Conservation (phyloP, 345 rosid species). For the Lenwebbia sp. region DNA sequence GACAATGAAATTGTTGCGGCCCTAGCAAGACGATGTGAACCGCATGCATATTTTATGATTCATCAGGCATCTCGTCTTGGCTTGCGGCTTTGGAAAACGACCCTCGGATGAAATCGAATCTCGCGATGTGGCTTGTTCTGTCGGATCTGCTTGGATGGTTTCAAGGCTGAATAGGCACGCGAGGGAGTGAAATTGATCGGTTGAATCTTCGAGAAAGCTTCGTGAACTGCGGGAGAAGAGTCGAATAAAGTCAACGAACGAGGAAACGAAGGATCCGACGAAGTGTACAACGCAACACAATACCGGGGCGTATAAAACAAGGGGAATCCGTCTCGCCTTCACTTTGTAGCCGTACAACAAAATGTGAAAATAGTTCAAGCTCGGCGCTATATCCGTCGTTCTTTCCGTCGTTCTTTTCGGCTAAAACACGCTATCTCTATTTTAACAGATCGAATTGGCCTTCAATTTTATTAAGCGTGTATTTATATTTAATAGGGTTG, state of each 20-base stretch:
- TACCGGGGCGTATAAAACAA: no score
- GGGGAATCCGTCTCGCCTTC: no score
- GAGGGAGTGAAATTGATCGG: neutral
- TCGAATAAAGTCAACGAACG: no score
- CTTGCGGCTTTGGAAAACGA: neutral
- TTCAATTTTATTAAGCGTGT: neutral
- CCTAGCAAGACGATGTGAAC: no score
- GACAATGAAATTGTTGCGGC: no score
- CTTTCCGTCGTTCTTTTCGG: fast-evolving
- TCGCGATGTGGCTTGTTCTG: neutral
- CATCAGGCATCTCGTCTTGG: neutral
- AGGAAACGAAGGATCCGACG: no score
- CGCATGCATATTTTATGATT: neutral
- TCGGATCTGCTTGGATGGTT: neutral
- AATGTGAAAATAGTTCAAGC: neutral
- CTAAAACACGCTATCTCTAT: neutral
- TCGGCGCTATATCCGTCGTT: neutral
- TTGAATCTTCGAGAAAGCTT: neutral
- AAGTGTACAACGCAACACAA: no score
- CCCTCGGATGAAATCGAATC: neutral
- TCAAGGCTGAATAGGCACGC: neutral
- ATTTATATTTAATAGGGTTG: neutral
- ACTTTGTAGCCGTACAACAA: neutral
- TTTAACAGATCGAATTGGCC: neutral
- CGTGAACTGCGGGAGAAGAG: no score